Conservation (phyloP, 2,329 filamentous ascomycete species). For the Westerdykella ornata region DNA sequence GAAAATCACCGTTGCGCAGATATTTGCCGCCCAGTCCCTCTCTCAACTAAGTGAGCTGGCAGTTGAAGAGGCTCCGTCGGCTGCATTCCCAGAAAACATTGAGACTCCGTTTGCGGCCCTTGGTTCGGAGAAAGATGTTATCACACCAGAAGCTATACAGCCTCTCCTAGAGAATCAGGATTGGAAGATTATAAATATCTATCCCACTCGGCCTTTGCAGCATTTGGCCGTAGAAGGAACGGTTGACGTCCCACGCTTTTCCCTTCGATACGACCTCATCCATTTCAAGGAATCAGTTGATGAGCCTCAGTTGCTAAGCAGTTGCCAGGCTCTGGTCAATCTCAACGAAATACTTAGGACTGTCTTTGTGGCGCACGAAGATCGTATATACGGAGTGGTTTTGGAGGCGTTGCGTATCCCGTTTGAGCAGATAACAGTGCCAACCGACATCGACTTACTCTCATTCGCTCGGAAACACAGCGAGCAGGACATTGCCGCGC, state of each 20-base stretch:
- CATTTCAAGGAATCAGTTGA: conserved; percentile 52
- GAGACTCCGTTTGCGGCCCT: conserved; percentile 50
- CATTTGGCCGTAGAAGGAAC: conserved; percentile 55
- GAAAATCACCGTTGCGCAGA: conserved; percentile 38
- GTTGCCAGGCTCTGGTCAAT: conserved; percentile 52
- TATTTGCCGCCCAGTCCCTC: conserved; percentile 42
- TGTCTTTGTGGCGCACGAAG: conserved; percentile 51
- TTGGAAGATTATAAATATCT: conserved; percentile 50
- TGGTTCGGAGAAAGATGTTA: conserved; percentile 38
- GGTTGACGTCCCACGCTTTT: conserved; percentile 53
- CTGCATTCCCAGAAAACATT: conserved; percentile 13
- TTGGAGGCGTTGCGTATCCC: conserved; percentile 49
- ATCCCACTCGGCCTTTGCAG: conserved; percentile 55
- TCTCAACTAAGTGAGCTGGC: conserved; percentile 24
- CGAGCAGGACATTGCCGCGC: conserved; percentile 50
- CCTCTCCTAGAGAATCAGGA: conserved; percentile 47
- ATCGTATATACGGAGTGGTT: conserved; percentile 52
- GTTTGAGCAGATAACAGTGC: conserved; percentile 36
- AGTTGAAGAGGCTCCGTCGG: conserved; percentile 30
- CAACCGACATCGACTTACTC: conserved; percentile 46
- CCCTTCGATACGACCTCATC: conserved; percentile 58
- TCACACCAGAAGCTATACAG: conserved; percentile 46
- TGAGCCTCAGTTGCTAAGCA: conserved; percentile 42
- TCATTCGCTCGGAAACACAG: conserved; percentile 51
- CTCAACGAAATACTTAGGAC: conserved; percentile 60